Percentiles rank a stretch among this genome's conserved stretches.
Evolutionary conservation across 1,284 basidiomycete species (phyloP).

Genomic region (Bondarzewia mesenterica): DNA sequence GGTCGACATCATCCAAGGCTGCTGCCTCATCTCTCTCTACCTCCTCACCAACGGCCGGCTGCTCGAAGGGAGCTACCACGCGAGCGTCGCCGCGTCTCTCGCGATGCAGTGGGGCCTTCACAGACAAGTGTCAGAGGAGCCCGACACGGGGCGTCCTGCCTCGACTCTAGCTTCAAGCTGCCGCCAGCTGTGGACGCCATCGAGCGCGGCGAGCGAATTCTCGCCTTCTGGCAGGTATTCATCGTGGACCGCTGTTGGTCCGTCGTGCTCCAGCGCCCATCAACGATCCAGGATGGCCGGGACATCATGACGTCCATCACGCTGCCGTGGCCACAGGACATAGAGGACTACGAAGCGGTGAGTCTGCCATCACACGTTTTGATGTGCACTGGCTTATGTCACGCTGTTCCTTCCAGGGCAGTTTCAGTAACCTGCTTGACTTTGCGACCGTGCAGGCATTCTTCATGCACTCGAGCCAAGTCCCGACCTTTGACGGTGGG

Average conservation of each 20-base stretch:
- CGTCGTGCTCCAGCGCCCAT: constrained; percentile 29
- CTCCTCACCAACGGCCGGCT: constrained; percentile 66
- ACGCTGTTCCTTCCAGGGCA: constrained; percentile 35
- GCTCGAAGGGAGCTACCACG: constrained; percentile 66
- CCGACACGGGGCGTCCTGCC: constrained; percentile 20
- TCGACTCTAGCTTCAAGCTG: constrained; percentile 37
- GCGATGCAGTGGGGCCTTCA: constrained; percentile 63
- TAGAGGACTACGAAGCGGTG: constrained; percentile 28
- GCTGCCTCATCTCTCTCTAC: constrained; percentile 64
- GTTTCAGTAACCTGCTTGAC: constrained; percentile 38
- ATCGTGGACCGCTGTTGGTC: constrained; percentile 34
- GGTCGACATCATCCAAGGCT: constrained; percentile 65
- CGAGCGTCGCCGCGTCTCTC: constrained; percentile 57
- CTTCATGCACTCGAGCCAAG: constrained; percentile 42
- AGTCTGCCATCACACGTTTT: constrained; percentile 16
- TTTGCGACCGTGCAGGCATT: constrained; percentile 55
- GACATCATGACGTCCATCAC: constrained; percentile 27
- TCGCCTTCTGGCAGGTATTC: constrained; percentile 36
- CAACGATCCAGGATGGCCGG: constrained; percentile 30
- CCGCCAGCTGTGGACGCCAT: constrained; percentile 47
- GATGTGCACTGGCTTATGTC: neutral
- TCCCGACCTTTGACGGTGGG: constrained; percentile 37
- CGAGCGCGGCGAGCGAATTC: constrained; percentile 33
- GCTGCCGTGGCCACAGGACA: constrained; percentile 33
- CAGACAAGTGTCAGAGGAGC: constrained; percentile 32